Percentiles rank a stretch among this genome's conserved stretches.
phyloP scores from a whole-genome alignment of 306 rosid genomes.

The Cucumis melo region DNA sequence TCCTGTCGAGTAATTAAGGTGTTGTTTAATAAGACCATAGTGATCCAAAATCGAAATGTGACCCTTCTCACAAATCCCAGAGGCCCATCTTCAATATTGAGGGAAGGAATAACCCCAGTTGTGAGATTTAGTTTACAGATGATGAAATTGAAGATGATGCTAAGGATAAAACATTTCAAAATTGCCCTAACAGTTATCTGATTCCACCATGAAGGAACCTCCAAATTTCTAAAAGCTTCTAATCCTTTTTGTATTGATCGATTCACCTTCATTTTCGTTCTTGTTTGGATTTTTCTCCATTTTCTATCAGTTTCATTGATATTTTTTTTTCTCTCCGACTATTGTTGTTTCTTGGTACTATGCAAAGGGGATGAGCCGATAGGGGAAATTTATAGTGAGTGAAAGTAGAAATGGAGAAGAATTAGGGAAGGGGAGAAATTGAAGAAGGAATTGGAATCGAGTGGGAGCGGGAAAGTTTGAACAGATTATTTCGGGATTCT shows the following conservation, averaged over 20 bases:
- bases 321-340: not conserved
- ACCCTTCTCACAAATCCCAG: slow-evolving; percentile 42
- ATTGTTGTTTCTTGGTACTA: not conserved
- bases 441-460: not conserved
- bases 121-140: slow-evolving; percentile 63
- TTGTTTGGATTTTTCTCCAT: slow-evolving; percentile 17
- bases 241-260: not conserved
- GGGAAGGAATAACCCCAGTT: slow-evolving; percentile 63
- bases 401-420: not conserved
- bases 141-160: slow-evolving; percentile 43
- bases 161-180: slow-evolving; percentile 32
- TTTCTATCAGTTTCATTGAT: not conserved
- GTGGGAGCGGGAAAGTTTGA: not conserved
- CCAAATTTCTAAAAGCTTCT: slow-evolving; percentile 28
- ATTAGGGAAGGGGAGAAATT: not conserved
- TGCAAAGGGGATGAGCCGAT: not conserved
- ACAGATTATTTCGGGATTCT: too few species aligned
- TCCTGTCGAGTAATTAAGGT: slow-evolving; percentile 77
- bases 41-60: slow-evolving; percentile 27
- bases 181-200: slow-evolving; percentile 49
- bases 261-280: not conserved
- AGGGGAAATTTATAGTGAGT: not conserved
- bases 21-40: slow-evolving; percentile 37
- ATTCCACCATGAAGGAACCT: slow-evolving; percentile 42
- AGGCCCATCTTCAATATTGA: slow-evolving; percentile 59